phyloP scores from a whole-genome alignment of 2,329 filamentous ascomycete genomes.

The Fusarium penzigii region DNA sequence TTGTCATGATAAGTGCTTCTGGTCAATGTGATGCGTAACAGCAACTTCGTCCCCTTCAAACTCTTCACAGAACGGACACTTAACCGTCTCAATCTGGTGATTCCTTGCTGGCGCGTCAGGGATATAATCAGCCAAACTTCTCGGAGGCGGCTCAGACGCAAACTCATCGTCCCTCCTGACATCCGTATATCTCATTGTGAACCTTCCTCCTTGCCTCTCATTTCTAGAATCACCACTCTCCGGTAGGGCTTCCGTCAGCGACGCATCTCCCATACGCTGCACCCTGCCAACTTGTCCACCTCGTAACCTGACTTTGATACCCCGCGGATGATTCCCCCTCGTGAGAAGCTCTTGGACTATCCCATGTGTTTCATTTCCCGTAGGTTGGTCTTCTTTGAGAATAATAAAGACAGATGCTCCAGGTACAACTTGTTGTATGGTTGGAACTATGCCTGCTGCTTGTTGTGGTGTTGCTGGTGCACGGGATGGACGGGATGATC shows the following conservation, averaged over 20 bases:
- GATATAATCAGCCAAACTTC: conserved; percentile 49
- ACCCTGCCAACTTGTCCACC: conserved; percentile 75
- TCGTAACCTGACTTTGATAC: conserved; percentile 74
- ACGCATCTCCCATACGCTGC: conserved; percentile 54
- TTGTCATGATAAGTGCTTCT: conserved; percentile 32
- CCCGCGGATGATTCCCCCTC: conserved; percentile 71
- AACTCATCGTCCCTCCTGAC: conserved; percentile 39
- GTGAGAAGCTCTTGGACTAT: conserved; percentile 69
- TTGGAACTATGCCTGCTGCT: conserved; percentile 45
- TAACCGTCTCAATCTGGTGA: conserved; percentile 25
- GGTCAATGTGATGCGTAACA: conserved; percentile 65
- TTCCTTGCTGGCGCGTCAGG: conserved; percentile 37
- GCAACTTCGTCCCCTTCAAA: conserved; percentile 71
- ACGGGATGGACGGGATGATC: conserved; percentile 14
- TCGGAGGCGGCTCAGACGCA: conserved; percentile 40
- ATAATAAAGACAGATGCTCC: conserved; percentile 71
- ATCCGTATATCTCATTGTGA: conserved; percentile 37
- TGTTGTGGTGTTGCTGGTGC: conserved; percentile 37
- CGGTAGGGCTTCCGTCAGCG: background rate
- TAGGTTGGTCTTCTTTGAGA: conserved; percentile 74
- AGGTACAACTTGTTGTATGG: conserved; percentile 52
- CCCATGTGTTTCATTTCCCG: conserved; percentile 69
- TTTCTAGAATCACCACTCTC: conserved; percentile 5
- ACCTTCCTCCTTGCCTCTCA: conserved; percentile 19
- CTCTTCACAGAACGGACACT: conserved; percentile 64